phyloP scores from a whole-genome alignment of 441 rosid species.

The Kokia cookei region DNA sequence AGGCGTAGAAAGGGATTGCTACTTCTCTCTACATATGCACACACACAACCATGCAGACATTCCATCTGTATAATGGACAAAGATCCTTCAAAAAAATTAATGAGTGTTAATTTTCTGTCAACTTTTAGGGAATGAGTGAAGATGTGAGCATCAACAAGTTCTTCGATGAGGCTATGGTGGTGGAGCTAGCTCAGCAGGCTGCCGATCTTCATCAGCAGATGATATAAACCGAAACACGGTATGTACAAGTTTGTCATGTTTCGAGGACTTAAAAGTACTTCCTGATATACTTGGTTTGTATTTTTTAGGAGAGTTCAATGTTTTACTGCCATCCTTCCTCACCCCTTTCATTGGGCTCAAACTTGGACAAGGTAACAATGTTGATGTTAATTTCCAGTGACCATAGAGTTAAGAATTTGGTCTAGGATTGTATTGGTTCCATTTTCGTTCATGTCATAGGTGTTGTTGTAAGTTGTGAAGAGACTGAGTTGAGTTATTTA shows the following conservation, averaged over 20 bases:
- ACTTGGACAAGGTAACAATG: too few relatives aligned
- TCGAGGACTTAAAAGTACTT: neutral
- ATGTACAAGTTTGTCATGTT: neutral
- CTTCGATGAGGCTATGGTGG: constrained; percentile 97
- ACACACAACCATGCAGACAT: neutral
- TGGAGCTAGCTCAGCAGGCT: constrained; percentile 91
- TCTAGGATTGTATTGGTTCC: too few relatives aligned
- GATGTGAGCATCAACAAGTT: constrained; percentile 95
- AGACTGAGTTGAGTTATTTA: too few relatives aligned
- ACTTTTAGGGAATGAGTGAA: constrained; percentile 82
- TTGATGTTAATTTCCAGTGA: too few relatives aligned
- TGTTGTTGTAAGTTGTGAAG: too few relatives aligned
- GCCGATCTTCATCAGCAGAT: constrained; percentile 70
- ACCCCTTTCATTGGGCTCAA: too few relatives aligned
- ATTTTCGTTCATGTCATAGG: too few relatives aligned
- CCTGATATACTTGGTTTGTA: too few relatives aligned
- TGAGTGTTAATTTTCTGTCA: neutral
- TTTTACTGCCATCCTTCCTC: too few relatives aligned
- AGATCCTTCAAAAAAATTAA: neutral
- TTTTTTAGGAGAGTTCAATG: too few relatives aligned
- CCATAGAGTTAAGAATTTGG: too few relatives aligned
- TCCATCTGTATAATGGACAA: neutral
- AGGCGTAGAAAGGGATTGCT: constrained; percentile 58
- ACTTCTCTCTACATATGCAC: neutral
- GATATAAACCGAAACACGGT: constrained; percentile 17